These are phyloP conservation scores for Quercus alba DNA, from an alignment of 306 rosid species.

Conservation along the genomic window DNA sequence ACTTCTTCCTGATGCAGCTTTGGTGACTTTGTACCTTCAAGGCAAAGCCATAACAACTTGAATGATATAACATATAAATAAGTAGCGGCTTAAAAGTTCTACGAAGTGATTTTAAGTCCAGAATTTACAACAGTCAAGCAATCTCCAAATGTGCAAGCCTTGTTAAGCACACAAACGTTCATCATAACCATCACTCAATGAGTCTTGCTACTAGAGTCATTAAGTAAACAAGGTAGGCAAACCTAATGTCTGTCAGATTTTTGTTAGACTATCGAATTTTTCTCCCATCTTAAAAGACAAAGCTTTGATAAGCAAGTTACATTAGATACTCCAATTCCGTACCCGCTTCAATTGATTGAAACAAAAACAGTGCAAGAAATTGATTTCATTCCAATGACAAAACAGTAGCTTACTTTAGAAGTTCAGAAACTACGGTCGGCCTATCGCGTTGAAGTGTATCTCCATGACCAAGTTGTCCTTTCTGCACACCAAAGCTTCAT, in stretches of 20 bases:
- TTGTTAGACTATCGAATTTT: background rate
- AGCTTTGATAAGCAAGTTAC: background rate
- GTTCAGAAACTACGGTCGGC: slow-evolving; percentile 93
- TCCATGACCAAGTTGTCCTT: slow-evolving; percentile 98
- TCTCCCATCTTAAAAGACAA: background rate
- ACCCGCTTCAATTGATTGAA: background rate
- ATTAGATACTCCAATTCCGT: background rate
- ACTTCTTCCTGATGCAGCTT: slow-evolving; percentile 84
- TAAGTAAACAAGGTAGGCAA: background rate
- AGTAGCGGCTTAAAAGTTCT: background rate
- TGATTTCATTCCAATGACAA: background rate
- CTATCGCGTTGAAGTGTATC: slow-evolving; percentile 91
- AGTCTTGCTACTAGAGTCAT: background rate
- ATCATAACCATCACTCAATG: background rate
- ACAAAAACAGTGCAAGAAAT: background rate
- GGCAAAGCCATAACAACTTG: slow-evolving; percentile 6
- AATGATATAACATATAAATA: background rate
- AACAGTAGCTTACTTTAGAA: slow-evolving; percentile 70
- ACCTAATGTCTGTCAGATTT: background rate
- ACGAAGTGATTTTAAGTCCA: background rate
- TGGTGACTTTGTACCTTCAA: slow-evolving; percentile 67
- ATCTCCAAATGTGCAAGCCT: background rate
- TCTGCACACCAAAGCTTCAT: slow-evolving; percentile 49
- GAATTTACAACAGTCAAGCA: background rate
- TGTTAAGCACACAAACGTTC: no score